Evolutionary conservation across 352 stramenopile species (phyloP), one percentile per base, ranked within the genome.

Genomic region (Globisporangium emineosum): DNA sequence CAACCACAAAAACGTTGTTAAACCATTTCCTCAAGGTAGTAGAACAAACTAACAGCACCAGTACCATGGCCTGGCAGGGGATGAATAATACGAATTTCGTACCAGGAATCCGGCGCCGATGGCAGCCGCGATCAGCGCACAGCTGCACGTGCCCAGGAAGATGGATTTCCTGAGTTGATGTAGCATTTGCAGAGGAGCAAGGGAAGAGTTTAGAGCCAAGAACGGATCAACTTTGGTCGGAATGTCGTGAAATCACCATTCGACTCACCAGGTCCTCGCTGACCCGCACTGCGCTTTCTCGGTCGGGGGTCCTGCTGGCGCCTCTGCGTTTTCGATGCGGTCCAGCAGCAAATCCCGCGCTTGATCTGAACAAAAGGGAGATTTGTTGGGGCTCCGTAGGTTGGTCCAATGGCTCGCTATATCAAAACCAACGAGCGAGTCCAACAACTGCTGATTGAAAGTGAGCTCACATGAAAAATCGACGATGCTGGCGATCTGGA

Each of bases 401-500:
- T 17, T 19, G 35, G 35, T 42, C 35, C 15, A 54, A 23, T 21
- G 2, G 57, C 15, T 40, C 29, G 15, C 19, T 17, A 40, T 60
- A 32, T 0, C 21, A 37, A n/a, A n/a, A n/a, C n/a, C n/a, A n/a
- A n/a, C n/a, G n/a, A n/a, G n/a, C n/a, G n/a, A n/a, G n/a, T n/a
- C n/a, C n/a, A n/a, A n/a, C n/a, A n/a, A n/a, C n/a, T n/a, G n/a
- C n/a, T n/a, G n/a, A 9, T 49, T 37, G 5, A 52, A 33, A 17
- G 27, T 53, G 6, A 3, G 89, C 71, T 77, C 53, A 91, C 84
- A 91, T 35, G 81, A 84, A 23, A 83, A 79, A 59, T 84, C 86
- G 64, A 91, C 75, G 68, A 93, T 90, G 61, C 78, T 88, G 55
- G 89, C 70, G 52, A 94, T 87, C 66, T 90, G 81, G 54, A 94